Conservation (phyloP, 169 alveolate species). For the Plasmodium vinckei region DNA sequence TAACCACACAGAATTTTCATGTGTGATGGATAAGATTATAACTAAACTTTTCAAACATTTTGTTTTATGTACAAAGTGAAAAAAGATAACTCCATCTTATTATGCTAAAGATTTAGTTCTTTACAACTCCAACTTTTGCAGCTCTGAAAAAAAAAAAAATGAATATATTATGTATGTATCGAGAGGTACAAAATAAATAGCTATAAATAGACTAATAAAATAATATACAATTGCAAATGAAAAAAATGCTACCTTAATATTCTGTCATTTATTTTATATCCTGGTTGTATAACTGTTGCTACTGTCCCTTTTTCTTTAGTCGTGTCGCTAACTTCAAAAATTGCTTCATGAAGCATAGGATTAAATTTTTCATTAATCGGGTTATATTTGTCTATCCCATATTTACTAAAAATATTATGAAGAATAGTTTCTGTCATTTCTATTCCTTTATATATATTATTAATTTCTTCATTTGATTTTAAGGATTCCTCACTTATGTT, state of each 20-base stretch:
- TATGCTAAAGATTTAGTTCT: conserved; percentile 16
- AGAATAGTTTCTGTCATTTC: conserved; percentile 90
- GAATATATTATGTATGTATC: background rate
- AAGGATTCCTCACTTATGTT: conserved; percentile 76
- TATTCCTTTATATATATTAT: conserved; percentile 86
- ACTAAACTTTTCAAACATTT: background rate
- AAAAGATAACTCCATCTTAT: background rate
- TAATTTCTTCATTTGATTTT: conserved; percentile 73
- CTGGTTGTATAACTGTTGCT: conserved; percentile 90
- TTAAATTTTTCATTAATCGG: conserved; percentile 91
- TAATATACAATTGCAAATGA: background rate
- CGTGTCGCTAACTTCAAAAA: conserved; percentile 90
- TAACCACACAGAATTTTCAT: no score
- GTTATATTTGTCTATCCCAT: conserved; percentile 88
- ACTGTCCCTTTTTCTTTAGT: conserved; percentile 87
- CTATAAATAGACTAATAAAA: background rate
- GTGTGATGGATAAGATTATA: background rate
- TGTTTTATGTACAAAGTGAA: background rate
- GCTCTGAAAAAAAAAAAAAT: conserved; percentile 24
- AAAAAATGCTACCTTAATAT: conserved; percentile 87
- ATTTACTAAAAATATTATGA: conserved; percentile 88
- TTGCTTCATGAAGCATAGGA: conserved; percentile 94
- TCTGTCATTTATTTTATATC: conserved; percentile 93
- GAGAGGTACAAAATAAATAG: background rate
- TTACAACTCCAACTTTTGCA: conserved; percentile 72